phyloP scores from a whole-genome alignment of 106 monocot genomes.

The Narthecium ossifragum region DNA sequence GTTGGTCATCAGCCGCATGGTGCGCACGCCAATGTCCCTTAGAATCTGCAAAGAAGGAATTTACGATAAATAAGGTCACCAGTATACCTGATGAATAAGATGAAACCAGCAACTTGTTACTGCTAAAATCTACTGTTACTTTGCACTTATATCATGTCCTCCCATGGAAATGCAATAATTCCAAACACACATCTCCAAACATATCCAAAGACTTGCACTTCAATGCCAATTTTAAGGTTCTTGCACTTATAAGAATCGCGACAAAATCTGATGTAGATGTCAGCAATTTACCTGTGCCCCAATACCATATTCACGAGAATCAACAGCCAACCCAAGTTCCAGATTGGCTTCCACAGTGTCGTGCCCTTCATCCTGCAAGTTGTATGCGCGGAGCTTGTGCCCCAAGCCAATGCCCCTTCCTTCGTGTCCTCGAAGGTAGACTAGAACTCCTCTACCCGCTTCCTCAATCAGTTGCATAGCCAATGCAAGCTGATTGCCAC shows the following conservation, averaged over 20 bases:
- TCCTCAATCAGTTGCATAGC: conserved; percentile 77
- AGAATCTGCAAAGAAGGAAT: conserved; percentile 86
- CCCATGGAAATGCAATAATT: no score
- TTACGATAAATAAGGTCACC: no score
- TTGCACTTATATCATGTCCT: no score
- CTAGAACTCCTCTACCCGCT: conserved; percentile 73
- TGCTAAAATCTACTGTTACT: no score
- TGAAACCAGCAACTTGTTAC: no score
- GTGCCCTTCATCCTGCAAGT: conserved; percentile 77
- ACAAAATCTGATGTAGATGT: background rate
- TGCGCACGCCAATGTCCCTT: conserved; percentile 76
- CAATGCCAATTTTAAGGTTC: no score
- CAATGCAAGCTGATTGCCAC: conserved; percentile 73
- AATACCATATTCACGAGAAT: conserved; percentile 81
- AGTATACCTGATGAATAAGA: no score
- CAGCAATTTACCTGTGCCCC: conserved; percentile 65
- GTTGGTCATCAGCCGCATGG: conserved; percentile 90
- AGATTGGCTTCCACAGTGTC: conserved; percentile 92
- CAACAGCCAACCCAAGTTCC: conserved; percentile 79
- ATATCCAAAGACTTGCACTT: no score
- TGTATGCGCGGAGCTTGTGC: conserved; percentile 86
- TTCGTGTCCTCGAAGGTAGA: conserved; percentile 96
- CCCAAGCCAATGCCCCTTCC: conserved; percentile 93
- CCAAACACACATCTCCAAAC: no score
- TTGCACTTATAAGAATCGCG: no score